Evolutionary conservation across 2,329 filamentous ascomycete species (phyloP).

Genomic region (Hypoxylon sp.): DNA sequence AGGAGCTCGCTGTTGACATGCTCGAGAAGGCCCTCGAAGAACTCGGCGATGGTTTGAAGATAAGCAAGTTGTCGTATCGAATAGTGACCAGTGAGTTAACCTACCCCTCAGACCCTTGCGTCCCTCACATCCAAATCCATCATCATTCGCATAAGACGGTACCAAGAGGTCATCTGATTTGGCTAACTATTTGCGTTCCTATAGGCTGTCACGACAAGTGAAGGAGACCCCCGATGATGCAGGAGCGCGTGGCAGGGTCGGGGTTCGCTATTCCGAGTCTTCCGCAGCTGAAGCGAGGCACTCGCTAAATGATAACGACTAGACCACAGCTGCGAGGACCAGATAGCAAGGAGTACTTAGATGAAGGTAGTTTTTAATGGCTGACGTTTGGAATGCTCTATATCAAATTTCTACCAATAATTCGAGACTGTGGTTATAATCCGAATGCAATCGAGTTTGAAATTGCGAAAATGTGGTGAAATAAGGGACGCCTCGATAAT

Average conservation of each 20-base stretch:
- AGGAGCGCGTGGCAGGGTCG: too few species aligned
- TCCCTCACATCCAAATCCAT: not conserved
- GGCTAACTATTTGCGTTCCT: not conserved
- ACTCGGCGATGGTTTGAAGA: not conserved
- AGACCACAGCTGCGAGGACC: not conserved
- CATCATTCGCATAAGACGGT: too few species aligned
- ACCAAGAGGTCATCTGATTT: too few species aligned
- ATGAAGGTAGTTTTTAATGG: not conserved
- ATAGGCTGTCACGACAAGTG: not conserved
- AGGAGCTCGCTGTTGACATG: not conserved
- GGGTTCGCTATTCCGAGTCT: not conserved
- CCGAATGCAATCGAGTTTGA: not conserved
- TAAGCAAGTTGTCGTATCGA: not conserved
- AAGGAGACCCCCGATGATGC: not conserved
- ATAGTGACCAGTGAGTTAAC: not conserved
- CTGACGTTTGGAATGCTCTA: not conserved
- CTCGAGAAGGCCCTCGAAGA: not conserved
- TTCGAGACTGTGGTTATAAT: not conserved
- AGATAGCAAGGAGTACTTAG: not conserved
- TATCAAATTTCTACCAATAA: not conserved
- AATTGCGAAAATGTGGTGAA: not conserved
- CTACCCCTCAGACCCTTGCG: not conserved
- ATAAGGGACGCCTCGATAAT: not conserved
- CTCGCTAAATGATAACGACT: not conserved
- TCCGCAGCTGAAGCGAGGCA: not conserved